These are phyloP conservation scores for Chlorella ohadii DNA, from an alignment of 139 green algal genomes.

Conservation along the genomic window DNA sequence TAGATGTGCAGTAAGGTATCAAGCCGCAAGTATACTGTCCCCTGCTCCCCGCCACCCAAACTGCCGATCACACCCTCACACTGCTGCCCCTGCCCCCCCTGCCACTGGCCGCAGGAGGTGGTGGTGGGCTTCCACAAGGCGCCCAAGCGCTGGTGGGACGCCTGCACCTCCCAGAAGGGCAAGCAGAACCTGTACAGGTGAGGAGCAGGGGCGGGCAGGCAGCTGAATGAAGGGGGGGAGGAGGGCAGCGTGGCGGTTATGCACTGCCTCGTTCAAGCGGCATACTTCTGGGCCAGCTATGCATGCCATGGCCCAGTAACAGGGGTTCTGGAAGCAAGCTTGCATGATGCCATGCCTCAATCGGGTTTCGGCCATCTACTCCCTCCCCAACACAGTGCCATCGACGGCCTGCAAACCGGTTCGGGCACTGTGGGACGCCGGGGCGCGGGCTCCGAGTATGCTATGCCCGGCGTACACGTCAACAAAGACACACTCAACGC, in stretches of 20 bases:
- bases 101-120: constrained; percentile 40
- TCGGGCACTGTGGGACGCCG: background rate
- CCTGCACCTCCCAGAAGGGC: constrained; percentile 30
- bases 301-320: too few relatives aligned
- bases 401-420: background rate
- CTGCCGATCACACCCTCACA: too few relatives aligned
- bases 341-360: too few relatives aligned
- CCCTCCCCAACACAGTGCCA: background rate
- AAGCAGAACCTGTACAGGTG: constrained; percentile 30
- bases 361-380: too few relatives aligned
- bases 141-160: constrained; percentile 47
- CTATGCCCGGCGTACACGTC: constrained; percentile 23
- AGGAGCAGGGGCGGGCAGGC: too few relatives aligned
- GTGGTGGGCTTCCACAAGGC: constrained; percentile 58
- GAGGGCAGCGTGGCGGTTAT: background rate
- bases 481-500: constrained; percentile 15
- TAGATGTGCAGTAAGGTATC: too few relatives aligned
- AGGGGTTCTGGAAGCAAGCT: too few relatives aligned
- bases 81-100: background rate
- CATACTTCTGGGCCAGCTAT: too few relatives aligned
- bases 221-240: background rate
- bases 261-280: too few relatives aligned
- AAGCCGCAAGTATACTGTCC: too few relatives aligned
- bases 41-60: too few relatives aligned
- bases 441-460: background rate